Percentiles rank a stretch among this genome's conserved stretches.
phyloP scores from a whole-genome alignment of 306 rosid species.

The Begonia masoniana region DNA sequence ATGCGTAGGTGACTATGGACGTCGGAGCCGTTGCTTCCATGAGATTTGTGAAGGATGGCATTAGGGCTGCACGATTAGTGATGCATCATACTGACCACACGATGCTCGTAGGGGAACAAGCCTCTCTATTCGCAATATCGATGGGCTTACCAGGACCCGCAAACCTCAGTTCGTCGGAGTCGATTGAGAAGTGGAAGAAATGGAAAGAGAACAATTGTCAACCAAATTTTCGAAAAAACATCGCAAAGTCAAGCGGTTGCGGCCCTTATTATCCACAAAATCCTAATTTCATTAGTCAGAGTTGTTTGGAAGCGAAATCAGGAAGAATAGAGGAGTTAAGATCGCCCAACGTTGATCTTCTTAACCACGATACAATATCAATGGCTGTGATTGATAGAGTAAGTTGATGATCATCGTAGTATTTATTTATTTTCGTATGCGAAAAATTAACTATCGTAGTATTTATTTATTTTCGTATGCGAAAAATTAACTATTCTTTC shows the following conservation, averaged over 20 bases:
- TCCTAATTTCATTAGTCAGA: slow-evolving; percentile 15
- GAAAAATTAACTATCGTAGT: no score
- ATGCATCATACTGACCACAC: slow-evolving; percentile 73
- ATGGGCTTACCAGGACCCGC: slow-evolving; percentile 94
- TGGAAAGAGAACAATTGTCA: slow-evolving; percentile 72
- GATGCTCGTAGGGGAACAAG: slow-evolving; percentile 83
- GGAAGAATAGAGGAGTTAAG: slow-evolving; percentile 19
- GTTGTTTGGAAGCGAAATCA: slow-evolving; percentile 20
- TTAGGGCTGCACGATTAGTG: slow-evolving; percentile 77
- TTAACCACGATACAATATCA: slow-evolving; percentile 86
- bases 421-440: not conserved
- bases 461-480: not conserved
- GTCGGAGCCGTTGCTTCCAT: slow-evolving; percentile 95
- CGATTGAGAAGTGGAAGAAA: slow-evolving; percentile 54
- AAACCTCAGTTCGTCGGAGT: slow-evolving; percentile 72
- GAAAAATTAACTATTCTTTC: slow-evolving; percentile 17
- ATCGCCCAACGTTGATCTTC: slow-evolving; percentile 37
- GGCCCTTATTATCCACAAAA: slow-evolving; percentile 59
- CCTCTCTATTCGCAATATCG: slow-evolving; percentile 72
- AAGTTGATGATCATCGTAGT: slow-evolving; percentile 12
- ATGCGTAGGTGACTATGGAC: slow-evolving; percentile 81
- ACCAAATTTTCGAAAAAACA: slow-evolving; percentile 79
- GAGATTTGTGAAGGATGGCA: slow-evolving; percentile 87
- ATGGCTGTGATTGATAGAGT: slow-evolving; percentile 86
- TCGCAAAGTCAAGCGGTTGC: slow-evolving; percentile 39